Evolutionary conservation across 352 stramenopile species (phyloP), one percentile per base, ranked within the genome.

Genomic region (Globisporangium paroecandrum): DNA sequence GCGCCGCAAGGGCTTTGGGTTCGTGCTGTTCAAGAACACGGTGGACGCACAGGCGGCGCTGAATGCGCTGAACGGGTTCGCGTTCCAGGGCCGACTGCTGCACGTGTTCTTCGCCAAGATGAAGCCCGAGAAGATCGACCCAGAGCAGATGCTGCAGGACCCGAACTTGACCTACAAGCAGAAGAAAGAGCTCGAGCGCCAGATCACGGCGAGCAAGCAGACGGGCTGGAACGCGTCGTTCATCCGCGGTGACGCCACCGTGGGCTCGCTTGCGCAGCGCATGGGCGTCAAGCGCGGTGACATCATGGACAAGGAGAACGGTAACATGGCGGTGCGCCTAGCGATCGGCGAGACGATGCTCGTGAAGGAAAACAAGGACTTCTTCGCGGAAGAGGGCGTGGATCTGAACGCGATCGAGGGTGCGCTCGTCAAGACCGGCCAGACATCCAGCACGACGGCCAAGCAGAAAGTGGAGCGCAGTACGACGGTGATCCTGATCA

Each of bases 311-410:
- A 90, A 98, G 18, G 93, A 98, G 76, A 85, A 92, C 27, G 96
- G 95, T 20, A 98, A 99, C 79, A 97, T 99, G 79, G 97, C 97
- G 18, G 98, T 99, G 51, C 85, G 95, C n/a, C 79, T 99, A 58
- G 97, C 98, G 46, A 91, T 99, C 68, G 97, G 90, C 49, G 98
- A 99, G 79, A 99, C 97, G 25, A 96, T 98, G 71, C 86, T 99
- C 20, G 94, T 99, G 53, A 91, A 98, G 75, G 97, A 99, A 68
- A 99, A 99, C 83, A 97, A 98, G 70, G 80, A 98, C 55, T 99
- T 98, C 70, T 99, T 99, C 71, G 81, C 89, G 8, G 77, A 94
- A 10, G 79, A 98, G 77, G 96, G 96, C 43, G 87, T 99, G 32
- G 91, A 99, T 68, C 77, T 99, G 57, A 89, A 97, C 32, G 90